phyloP scores from a whole-genome alignment of 345 rosid species.

The Theobroma cacao region DNA sequence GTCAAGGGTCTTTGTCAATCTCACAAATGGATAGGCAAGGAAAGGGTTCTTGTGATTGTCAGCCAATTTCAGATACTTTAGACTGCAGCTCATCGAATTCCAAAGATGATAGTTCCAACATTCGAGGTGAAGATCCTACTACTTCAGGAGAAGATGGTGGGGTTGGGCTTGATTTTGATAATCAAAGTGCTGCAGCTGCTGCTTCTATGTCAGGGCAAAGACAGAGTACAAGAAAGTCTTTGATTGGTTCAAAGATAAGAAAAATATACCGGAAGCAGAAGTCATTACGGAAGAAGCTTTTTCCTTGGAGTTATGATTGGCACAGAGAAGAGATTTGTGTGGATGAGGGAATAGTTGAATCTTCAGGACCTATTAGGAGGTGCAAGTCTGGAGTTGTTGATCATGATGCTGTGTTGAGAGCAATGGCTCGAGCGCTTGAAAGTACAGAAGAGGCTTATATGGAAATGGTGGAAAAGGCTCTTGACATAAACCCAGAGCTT shows the following conservation, averaged over 20 bases:
- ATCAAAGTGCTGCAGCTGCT: conserved; percentile 28
- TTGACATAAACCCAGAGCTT: conserved; percentile 84
- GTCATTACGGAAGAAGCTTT: conserved; percentile 82
- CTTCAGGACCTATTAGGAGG: conserved; percentile 73
- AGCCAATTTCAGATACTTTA: conserved; percentile 26
- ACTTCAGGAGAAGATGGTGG: conserved; percentile 75
- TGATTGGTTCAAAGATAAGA: conserved; percentile 60
- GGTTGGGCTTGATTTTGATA: conserved; percentile 33
- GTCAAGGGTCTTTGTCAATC: conserved; percentile 25
- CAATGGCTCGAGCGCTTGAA: conserved; percentile 76
- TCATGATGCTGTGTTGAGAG: conserved; percentile 79
- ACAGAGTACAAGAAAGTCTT: conserved; percentile 52
- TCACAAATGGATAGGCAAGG: conserved; percentile 28
- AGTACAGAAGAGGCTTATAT: conserved; percentile 79
- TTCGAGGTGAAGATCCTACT: conserved; percentile 59
- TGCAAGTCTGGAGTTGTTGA: conserved; percentile 74
- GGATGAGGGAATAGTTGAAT: conserved; percentile 62
- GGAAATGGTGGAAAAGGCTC: conserved; percentile 91
- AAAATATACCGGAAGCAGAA: conserved; percentile 80
- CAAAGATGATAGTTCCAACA: conserved; percentile 31
- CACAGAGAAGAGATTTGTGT: conserved; percentile 70
- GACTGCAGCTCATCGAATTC: conserved; percentile 30
- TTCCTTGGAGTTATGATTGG: conserved; percentile 99
- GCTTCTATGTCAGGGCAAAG: conserved; percentile 41
- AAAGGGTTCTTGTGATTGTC: conserved; percentile 27